phyloP scores from a whole-genome alignment of 1,139 yeast species.

The Geotrichum macrosporum region DNA sequence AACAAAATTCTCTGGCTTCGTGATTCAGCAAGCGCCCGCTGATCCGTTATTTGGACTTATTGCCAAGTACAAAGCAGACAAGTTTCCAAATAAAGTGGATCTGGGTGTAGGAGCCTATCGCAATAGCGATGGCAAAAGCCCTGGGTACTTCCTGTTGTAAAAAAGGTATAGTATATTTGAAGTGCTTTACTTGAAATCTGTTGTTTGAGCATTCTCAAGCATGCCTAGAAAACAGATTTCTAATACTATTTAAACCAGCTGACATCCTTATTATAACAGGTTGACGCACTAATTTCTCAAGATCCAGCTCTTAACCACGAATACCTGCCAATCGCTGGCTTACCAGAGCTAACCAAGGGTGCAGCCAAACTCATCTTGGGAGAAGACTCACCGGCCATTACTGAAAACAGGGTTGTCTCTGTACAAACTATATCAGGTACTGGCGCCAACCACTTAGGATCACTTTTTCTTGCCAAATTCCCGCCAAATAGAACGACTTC shows the following conservation, averaged over 20 bases:
- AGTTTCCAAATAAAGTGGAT: constrained; percentile 57
- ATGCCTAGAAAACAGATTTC: no score
- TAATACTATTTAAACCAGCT: no score
- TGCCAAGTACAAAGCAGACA: constrained; percentile 63
- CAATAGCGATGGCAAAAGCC: constrained; percentile 78
- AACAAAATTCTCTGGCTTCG: no score
- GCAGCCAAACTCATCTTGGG: constrained; percentile 84
- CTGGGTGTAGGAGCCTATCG: constrained; percentile 93
- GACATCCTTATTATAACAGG: constrained; percentile 8
- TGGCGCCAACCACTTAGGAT: constrained; percentile 90
- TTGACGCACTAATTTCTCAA: constrained; percentile 50
- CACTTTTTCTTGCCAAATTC: constrained; percentile 57
- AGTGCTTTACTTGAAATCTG: no score
- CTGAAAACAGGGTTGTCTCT: constrained; percentile 55
- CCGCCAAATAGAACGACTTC: constrained; percentile 40
- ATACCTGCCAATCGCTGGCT: constrained; percentile 80
- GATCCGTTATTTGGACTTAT: constrained; percentile 66
- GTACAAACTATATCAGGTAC: constrained; percentile 92
- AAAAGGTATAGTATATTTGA: constrained; percentile 39
- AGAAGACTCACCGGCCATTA: constrained; percentile 51
- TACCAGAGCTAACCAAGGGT: constrained; percentile 59
- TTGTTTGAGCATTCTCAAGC: no score
- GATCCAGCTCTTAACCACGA: constrained; percentile 81
- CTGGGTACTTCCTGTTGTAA: constrained; percentile 82
- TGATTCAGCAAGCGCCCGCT: constrained; percentile 37